Conservation (phyloP, 345 rosid genomes). For the Atalantia buxifolia region DNA sequence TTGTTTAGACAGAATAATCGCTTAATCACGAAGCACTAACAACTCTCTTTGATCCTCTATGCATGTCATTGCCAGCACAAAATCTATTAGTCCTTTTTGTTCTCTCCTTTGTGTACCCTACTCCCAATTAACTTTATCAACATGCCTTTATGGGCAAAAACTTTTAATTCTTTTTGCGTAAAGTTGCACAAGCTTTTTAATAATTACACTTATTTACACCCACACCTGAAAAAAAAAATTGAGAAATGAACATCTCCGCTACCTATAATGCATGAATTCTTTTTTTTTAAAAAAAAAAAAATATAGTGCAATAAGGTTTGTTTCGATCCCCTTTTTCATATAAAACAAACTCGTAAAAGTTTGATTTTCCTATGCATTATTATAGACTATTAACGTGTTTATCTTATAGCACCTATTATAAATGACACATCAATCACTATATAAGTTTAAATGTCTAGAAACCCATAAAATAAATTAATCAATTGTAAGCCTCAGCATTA, state of each 20-base stretch:
- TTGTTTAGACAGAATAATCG: background rate
- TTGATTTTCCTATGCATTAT: background rate
- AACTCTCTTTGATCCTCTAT: background rate
- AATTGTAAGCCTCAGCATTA: background rate
- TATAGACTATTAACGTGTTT: background rate
- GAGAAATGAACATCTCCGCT: background rate
- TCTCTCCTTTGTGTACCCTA: background rate
- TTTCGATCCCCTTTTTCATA: slow-evolving; percentile 6
- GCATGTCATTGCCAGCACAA: background rate
- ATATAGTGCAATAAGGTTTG: background rate
- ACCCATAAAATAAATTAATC: background rate
- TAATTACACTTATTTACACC: no score
- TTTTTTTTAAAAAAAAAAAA: no score
- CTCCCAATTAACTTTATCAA: background rate
- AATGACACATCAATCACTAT: no score
- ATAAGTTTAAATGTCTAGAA: no score
- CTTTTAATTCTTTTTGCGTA: background rate
- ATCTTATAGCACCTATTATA: no score
- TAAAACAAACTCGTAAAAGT: background rate
- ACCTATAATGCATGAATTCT: background rate
- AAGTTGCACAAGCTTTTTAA: background rate
- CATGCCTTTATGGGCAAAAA: background rate
- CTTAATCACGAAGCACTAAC: slow-evolving; percentile 5
- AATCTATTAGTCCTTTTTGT: background rate
- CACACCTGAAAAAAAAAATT: no score